phyloP scores from a whole-genome alignment of 2,329 filamentous ascomycete species.

The Catunica adiposa region DNA sequence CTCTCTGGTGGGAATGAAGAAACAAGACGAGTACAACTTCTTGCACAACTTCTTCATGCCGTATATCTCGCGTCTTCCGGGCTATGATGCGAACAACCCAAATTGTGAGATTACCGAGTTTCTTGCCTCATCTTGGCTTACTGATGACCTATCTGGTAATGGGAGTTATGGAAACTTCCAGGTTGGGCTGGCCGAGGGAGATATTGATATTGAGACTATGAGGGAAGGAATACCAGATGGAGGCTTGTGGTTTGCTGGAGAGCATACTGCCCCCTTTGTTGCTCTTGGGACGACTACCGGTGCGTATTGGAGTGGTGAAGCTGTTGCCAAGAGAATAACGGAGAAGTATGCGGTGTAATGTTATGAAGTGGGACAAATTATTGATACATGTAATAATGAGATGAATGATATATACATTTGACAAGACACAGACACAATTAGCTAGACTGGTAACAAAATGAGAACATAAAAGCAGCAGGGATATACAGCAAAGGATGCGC shows the following conservation, averaged over 20 bases:
- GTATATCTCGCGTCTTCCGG: slow-evolving; percentile 59
- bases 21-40: slow-evolving; percentile 33
- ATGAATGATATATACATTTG: not conserved
- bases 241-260: slow-evolving; percentile 72
- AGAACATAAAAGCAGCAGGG: not conserved
- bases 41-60: slow-evolving; percentile 56
- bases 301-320: slow-evolving; percentile 82
- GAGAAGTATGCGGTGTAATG: slow-evolving; percentile 31
- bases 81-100: slow-evolving; percentile 37
- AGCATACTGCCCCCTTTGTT: slow-evolving; percentile 82
- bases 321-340: slow-evolving; percentile 49
- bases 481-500: not conserved
- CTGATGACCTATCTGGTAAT: slow-evolving; percentile 62
- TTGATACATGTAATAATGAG: not conserved
- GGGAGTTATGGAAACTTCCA: slow-evolving; percentile 82
- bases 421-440: not conserved
- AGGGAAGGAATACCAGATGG: slow-evolving; percentile 45
- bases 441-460: not conserved
- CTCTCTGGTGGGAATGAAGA: slow-evolving; percentile 26
- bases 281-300: slow-evolving; percentile 78
- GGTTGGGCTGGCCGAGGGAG: slow-evolving; percentile 51
- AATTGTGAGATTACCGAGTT: slow-evolving; percentile 46
- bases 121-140: slow-evolving; percentile 61
- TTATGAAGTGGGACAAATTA: not conserved
- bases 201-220: slow-evolving; percentile 52